Base-by-base conservation (phyloP, 2,329 filamentous ascomycete genomes). In the Alternaria atra region DNA sequence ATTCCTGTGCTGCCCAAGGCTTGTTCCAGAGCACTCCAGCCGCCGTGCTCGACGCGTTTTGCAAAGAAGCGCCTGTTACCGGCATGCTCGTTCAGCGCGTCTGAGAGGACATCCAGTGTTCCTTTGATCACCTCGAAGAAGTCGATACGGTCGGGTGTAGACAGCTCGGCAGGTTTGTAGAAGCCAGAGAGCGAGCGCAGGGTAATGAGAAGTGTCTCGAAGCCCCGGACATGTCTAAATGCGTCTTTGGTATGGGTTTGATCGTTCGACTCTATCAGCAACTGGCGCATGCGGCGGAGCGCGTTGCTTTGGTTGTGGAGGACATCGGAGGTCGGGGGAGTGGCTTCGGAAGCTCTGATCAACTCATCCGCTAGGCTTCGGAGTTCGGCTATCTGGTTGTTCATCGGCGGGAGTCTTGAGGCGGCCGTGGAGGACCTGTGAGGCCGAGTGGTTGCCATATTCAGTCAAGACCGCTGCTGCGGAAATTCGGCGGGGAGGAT, bases 61-160 rank as follows among this genome's bases (percentile, higher is more conserved):
- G 88, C 87, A 76, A 98, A 98, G 81, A 94, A 97, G 69, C 91
- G 88, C 72, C 90, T 87, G 79, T 98, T 99, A 20, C 94, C 94
- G 47, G 90, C 85, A 77, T 98, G 93, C 46, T 89, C 88, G 55
- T 88, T 87, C 66, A 99, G 85, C 13, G 89, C 89, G 48, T 90
- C 90, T 1, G 91, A 90, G 29, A 98, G 81, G 13, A 95, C 87
- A 32, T 88, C 88, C 39, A 95, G 82, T n/a, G 91, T 85, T 8
- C 85, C 85, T 71, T 93, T 87, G 17, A 97, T 82, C 17, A 94
- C 82, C 61, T 87, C 85, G 72, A 93, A 91, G 58, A 92, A 82
- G 44, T 84, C 83, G 58, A 83, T 81, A 75, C 89, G 91, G 61
- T 92, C 89, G 46, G 87, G 81, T 39, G 87, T 80, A 52, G 80